Percentiles rank a stretch among this genome's conserved stretches.
Conservation (phyloP, 345 rosid genomes). For the Lenwebbia sp. region DNA sequence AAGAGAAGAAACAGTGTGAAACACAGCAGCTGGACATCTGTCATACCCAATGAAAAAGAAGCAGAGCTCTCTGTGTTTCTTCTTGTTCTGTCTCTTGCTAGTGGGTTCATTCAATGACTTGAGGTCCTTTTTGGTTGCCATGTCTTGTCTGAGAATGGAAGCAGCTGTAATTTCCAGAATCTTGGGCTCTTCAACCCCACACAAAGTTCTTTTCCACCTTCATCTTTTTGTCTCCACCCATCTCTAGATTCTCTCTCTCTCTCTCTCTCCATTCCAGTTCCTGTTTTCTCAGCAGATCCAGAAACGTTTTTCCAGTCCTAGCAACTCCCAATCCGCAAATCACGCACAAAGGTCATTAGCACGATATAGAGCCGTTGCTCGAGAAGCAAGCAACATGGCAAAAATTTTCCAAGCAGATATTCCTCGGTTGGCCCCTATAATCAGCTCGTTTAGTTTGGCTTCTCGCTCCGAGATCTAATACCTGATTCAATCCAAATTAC, state of each 20-base stretch:
- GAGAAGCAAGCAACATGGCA: background rate
- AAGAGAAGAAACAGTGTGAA: background rate
- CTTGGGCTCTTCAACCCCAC: conserved; percentile 15
- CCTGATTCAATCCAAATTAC: background rate
- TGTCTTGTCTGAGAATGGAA: background rate
- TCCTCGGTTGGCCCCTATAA: background rate
- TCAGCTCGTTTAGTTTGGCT: background rate
- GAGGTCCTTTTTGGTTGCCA: background rate
- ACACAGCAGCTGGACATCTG: background rate
- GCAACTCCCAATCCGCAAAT: background rate
- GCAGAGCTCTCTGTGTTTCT: background rate
- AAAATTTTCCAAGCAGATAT: background rate
- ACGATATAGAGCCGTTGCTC: background rate
- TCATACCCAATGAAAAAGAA: background rate
- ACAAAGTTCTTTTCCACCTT: conserved; percentile 16
- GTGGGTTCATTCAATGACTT: background rate
- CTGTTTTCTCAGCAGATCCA: background rate
- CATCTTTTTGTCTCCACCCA: conserved; percentile 13
- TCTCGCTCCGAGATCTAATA: background rate
- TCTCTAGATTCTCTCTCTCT: background rate
- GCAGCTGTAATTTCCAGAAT: background rate
- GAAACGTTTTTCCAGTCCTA: background rate
- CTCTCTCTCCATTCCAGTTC: background rate
- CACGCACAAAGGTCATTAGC: background rate
- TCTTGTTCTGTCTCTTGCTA: background rate